phyloP scores from a whole-genome alignment of 305 asterid species.

The Withania somnifera region DNA sequence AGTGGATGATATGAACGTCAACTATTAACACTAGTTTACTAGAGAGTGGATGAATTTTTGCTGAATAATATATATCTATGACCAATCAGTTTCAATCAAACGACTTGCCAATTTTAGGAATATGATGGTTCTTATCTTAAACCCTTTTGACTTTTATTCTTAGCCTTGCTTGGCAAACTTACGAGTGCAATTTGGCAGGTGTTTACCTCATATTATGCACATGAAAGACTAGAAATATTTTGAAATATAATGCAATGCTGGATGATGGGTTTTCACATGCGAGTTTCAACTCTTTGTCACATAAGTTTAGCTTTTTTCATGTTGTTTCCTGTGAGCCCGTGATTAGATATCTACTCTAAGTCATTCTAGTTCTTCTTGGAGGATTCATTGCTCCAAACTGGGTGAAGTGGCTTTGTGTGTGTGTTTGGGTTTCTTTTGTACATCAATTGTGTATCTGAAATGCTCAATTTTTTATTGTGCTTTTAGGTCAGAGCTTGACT shows the following conservation, averaged over 20 bases:
- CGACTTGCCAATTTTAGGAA: background rate
- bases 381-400: background rate
- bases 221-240: background rate
- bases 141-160: background rate
- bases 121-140: background rate
- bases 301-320: background rate
- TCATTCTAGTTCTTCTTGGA: background rate
- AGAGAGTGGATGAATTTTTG: background rate
- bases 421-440: background rate
- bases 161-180: background rate
- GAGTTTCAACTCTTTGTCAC: background rate
- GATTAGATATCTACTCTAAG: background rate
- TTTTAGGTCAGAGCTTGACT: conserved; percentile 46
- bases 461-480: background rate
- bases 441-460: background rate
- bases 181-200: background rate
- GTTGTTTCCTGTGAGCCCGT: background rate
- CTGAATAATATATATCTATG: background rate
- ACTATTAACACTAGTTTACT: background rate
- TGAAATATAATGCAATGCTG: background rate
- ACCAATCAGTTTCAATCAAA: background rate
- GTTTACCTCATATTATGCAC: background rate
- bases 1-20: background rate
- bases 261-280: background rate
- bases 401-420: background rate